Percentiles rank a stretch among this genome's conserved stretches.
These are phyloP conservation scores for Leishmania turanica DNA, from an alignment of 208 protist species.

Conservation along the genomic window DNA sequence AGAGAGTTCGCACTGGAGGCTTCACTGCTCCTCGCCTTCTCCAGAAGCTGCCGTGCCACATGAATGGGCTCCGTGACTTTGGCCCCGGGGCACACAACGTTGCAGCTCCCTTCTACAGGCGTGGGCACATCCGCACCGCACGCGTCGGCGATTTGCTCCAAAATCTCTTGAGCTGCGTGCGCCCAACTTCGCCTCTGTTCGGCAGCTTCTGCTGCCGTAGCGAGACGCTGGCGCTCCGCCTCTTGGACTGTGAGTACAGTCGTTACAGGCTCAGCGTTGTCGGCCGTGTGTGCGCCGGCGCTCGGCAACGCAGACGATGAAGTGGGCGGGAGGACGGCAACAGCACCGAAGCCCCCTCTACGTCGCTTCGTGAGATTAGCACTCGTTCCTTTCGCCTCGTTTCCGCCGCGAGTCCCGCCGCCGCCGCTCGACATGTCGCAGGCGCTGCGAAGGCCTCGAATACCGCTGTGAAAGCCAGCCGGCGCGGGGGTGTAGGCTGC, in stretches of 20 bases:
- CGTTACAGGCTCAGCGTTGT: not conserved
- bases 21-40: not conserved
- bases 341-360: constrained; percentile 25
- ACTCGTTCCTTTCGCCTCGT: not conserved
- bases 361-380: not conserved
- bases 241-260: not conserved
- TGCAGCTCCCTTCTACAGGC: not conserved
- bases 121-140: not conserved
- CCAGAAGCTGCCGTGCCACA: not conserved
- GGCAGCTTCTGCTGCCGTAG: not conserved
- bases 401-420: not conserved
- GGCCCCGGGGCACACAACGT: not conserved
- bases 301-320: not conserved
- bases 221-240: not conserved
- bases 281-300: not conserved
- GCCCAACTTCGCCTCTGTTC: not conserved
- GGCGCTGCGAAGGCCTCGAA: constrained; percentile 16
- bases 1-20: not conserved
- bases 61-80: not conserved
- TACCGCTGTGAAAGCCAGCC: constrained; percentile 19
- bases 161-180: not conserved
- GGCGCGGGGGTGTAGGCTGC: constrained; percentile 9
- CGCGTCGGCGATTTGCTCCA: not conserved
- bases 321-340: constrained; percentile 6
- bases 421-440: not conserved